Percentiles rank a stretch among this genome's conserved stretches.
Evolutionary conservation across 2,329 filamentous ascomycete genomes (phyloP).

Genomic region (Zasmidium citrigriseum): DNA sequence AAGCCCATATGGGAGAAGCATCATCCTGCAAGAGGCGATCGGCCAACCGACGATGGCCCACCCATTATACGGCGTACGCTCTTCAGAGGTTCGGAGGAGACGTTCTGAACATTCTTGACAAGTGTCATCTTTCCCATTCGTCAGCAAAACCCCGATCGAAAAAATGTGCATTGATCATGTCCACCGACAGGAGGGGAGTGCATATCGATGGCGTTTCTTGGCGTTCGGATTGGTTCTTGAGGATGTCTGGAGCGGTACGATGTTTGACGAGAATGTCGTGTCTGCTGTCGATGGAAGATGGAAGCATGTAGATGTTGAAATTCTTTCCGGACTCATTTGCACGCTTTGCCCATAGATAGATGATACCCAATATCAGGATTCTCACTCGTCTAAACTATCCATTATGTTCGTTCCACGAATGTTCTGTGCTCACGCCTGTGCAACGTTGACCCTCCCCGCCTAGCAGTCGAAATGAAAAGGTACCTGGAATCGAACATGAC

Average conservation of each 20-base stretch:
- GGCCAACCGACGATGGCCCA: too few species aligned
- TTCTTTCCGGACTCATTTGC: too few species aligned
- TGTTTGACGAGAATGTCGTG: neutral
- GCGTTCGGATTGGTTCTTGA: neutral
- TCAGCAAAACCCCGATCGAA: neutral
- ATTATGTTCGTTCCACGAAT: too few species aligned
- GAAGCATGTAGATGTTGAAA: neutral
- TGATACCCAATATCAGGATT: neutral
- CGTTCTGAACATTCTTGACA: neutral
- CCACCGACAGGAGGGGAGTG: neutral
- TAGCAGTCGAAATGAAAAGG: too few species aligned
- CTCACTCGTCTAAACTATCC: too few species aligned
- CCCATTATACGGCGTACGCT: too few species aligned
- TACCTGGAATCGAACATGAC: too few species aligned
- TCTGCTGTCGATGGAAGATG: neutral
- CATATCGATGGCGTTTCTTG: neutral
- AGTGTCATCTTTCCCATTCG: neutral
- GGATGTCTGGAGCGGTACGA: neutral
- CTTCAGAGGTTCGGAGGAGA: too few species aligned
- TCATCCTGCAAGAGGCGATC: neutral
- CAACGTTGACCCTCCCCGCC: too few species aligned
- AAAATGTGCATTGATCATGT: neutral
- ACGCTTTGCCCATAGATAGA: neutral
- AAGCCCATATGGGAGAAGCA: neutral
- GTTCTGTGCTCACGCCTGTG: too few species aligned